Conservation (phyloP, 306 rosid genomes). For the Prunus mongolica region DNA sequence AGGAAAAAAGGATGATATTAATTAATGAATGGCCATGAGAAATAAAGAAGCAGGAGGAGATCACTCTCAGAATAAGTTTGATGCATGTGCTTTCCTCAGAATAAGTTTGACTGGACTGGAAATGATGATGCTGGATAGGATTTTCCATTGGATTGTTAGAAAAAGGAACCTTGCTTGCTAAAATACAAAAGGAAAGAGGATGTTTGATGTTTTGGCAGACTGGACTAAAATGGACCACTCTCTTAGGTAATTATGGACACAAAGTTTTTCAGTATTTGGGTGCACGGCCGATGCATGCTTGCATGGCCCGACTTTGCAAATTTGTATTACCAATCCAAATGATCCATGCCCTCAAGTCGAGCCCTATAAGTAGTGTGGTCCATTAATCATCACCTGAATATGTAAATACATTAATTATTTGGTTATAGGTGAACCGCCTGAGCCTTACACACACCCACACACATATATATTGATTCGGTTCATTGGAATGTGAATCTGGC, state of each 20-base stretch:
- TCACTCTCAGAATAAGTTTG: background rate
- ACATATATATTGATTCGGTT: too few relatives aligned
- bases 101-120: background rate
- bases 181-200: background rate
- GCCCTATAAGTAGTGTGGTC: constrained; percentile 2
- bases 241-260: constrained; percentile 21
- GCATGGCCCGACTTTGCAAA: constrained; percentile 38
- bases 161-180: background rate
- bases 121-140: background rate
- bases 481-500: too few relatives aligned
- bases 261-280: constrained; percentile 28
- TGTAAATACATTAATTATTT: too few relatives aligned
- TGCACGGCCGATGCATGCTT: constrained; percentile 39
- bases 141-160: background rate
- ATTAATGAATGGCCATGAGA: background rate
- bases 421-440: too few relatives aligned
- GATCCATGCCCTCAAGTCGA: constrained; percentile 32
- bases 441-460: too few relatives aligned
- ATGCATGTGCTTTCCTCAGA: background rate
- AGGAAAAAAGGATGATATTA: background rate
- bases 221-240: constrained; percentile 42
- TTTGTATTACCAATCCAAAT: constrained; percentile 13
- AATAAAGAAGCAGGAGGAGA: background rate
- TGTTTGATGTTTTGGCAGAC: constrained; percentile 4
- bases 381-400: too few relatives aligned